phyloP scores from a whole-genome alignment of 441 rosid genomes.

The Brassica hybrid region DNA sequence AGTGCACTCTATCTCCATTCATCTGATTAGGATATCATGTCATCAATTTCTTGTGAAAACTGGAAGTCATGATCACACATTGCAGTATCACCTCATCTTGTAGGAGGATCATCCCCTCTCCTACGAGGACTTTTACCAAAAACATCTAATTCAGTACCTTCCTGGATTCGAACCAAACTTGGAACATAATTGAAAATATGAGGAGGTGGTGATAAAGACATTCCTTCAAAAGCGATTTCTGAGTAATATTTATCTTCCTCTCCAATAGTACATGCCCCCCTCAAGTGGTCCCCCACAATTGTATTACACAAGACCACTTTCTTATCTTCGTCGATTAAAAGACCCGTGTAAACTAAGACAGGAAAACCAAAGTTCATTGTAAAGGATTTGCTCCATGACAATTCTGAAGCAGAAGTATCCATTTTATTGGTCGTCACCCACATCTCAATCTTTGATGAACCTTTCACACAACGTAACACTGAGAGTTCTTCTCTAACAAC shows the following conservation, averaged over 20 bases:
- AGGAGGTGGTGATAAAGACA: no score
- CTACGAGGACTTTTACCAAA: no score
- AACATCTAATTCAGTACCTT: neutral
- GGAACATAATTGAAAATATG: neutral
- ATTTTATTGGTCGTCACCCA: constrained; percentile 12
- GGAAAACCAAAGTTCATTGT: neutral
- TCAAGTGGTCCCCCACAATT: neutral
- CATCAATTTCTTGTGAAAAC: no score
- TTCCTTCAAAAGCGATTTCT: neutral
- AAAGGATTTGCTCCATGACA: constrained; percentile 8
- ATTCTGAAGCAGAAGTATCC: neutral
- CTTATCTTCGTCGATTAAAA: constrained; percentile 11
- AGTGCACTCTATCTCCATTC: no score
- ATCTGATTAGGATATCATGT: no score
- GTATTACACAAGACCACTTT: constrained; percentile 15
- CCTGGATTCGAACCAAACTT: neutral
- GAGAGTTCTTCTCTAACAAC: constrained; percentile 27
- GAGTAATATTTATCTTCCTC: neutral
- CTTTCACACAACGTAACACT: neutral
- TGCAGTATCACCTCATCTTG: neutral
- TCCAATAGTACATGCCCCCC: neutral
- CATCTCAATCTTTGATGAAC: neutral
- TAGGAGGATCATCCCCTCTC: no score
- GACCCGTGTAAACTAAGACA: neutral
- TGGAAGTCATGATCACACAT: no score